phyloP scores from a whole-genome alignment of 768 basidiomycete species.

The Hygrophorus russula region DNA sequence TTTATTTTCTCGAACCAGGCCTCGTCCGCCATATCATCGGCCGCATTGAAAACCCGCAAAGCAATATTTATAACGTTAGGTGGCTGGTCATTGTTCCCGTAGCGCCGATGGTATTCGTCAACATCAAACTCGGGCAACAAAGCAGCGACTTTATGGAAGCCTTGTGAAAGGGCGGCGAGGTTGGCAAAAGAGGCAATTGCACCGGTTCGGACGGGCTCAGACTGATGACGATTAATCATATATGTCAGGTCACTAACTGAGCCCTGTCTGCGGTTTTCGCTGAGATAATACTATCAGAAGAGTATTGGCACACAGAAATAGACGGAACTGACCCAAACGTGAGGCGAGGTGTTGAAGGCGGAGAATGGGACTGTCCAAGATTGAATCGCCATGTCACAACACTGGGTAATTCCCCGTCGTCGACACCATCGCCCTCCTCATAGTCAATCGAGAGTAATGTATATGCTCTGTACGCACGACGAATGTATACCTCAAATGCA shows the following conservation, averaged over 20 bases:
- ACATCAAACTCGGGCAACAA: conserved; percentile 67
- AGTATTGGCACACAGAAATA: not conserved
- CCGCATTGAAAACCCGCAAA: conserved; percentile 75
- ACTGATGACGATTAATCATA: conserved; percentile 76
- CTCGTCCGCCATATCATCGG: conserved; percentile 66
- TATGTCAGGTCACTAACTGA: conserved; percentile 96
- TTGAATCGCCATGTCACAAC: conserved; percentile 94
- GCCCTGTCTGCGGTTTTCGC: conserved; percentile 66
- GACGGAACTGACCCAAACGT: conserved; percentile 29
- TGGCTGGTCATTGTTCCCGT: conserved; percentile 61
- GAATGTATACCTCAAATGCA: conserved; percentile 91
- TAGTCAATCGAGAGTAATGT: conserved; percentile 86
- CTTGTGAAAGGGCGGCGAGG: conserved; percentile 51
- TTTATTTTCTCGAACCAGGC: conserved; percentile 67
- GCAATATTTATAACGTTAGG: conserved; percentile 95
- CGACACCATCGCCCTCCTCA: conserved; percentile 80
- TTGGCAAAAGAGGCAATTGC: conserved; percentile 87
- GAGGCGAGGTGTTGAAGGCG: conserved; percentile 72
- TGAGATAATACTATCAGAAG: conserved; percentile 15
- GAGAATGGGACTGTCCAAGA: conserved; percentile 78
- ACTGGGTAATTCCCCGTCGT: conserved; percentile 73
- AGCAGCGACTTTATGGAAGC: conserved; percentile 64
- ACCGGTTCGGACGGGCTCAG: conserved; percentile 84
- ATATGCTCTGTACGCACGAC: conserved; percentile 94
- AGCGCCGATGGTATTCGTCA: conserved; percentile 61